These are phyloP conservation scores for Candida glaebosa DNA, from an alignment of 805 yeast genomes.

Conservation along the genomic window DNA sequence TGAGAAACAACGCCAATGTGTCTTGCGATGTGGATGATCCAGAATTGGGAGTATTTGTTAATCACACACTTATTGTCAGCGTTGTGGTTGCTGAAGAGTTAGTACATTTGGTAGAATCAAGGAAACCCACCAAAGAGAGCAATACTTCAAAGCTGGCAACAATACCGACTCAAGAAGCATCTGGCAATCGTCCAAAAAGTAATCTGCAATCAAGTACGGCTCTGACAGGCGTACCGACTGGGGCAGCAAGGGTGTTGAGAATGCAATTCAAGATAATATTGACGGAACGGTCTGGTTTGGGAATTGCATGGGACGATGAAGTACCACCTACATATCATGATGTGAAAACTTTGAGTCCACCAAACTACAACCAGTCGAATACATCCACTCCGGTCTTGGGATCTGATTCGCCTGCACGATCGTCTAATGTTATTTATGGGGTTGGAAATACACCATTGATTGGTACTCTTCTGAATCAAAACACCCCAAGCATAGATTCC, in stretches of 20 bases:
- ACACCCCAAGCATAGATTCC: conserved; percentile 20
- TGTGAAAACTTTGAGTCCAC: conserved; percentile 81
- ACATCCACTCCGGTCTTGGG: conserved; percentile 15
- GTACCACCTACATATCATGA: conserved; percentile 96
- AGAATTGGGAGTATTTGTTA: conserved; percentile 69
- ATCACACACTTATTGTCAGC: conserved; percentile 78
- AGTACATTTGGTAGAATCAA: conserved; percentile 35
- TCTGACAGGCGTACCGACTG: conserved; percentile 73
- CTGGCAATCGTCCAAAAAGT: conserved; percentile 18
- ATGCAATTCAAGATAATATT: conserved; percentile 88
- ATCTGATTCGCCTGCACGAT: conserved; percentile 12
- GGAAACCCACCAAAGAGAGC: conserved; percentile 6
- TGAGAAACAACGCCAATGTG: conserved; percentile 47
- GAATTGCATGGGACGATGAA: conserved; percentile 98
- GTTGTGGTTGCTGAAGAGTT: conserved; percentile 92
- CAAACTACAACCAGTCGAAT: conserved; percentile 51
- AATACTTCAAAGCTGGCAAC: conserved; percentile 3
- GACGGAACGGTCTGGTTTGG: conserved; percentile 91
- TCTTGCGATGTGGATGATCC: conserved; percentile 84
- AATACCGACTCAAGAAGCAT: conserved; percentile 3
- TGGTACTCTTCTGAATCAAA: conserved; percentile 18
- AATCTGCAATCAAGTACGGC: conserved; percentile 8
- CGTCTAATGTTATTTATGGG: conserved; percentile 41
- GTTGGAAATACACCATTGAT: conserved; percentile 40
- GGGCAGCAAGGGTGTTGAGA: conserved; percentile 89